phyloP scores from a whole-genome alignment of 2,329 filamentous ascomycete species.

The Ophiostoma tasmaniense region DNA sequence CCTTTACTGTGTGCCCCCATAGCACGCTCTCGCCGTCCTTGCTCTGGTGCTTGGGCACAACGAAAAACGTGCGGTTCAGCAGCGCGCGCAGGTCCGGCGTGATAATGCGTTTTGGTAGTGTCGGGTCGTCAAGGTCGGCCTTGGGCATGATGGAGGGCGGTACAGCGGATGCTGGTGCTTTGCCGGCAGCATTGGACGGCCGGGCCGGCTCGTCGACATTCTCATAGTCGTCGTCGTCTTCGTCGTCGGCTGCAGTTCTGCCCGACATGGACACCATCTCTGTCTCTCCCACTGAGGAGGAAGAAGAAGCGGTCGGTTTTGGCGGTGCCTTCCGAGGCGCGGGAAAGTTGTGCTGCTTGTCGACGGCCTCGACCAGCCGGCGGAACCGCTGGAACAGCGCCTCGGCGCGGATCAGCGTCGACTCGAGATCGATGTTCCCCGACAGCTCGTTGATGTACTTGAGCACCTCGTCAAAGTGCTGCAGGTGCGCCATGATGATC shows the following conservation, averaged over 20 bases:
- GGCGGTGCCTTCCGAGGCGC: slow-evolving; percentile 32
- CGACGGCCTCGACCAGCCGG: slow-evolving; percentile 78
- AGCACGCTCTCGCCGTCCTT: slow-evolving; percentile 12
- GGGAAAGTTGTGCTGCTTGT: slow-evolving; percentile 84
- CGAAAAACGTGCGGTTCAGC: slow-evolving; percentile 40
- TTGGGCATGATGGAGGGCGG: not conserved
- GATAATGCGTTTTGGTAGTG: slow-evolving; percentile 37
- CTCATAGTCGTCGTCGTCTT: not conserved
- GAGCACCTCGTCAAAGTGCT: slow-evolving; percentile 92
- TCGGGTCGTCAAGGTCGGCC: not conserved
- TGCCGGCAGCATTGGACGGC: slow-evolving; percentile 13
- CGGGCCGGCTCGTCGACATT: not conserved
- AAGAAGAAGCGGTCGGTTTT: not conserved
- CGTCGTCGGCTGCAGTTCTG: not conserved
- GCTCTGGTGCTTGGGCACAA: slow-evolving; percentile 19
- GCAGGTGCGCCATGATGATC: slow-evolving; percentile 88
- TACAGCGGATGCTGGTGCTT: slow-evolving; percentile 12
- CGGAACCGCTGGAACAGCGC: slow-evolving; percentile 81
- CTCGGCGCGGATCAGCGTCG: slow-evolving; percentile 80
- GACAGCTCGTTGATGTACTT: slow-evolving; percentile 98
- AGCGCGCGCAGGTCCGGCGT: slow-evolving; percentile 49
- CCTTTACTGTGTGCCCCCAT: slow-evolving; percentile 17
- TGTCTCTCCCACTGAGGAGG: not conserved
- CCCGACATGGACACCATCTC: slow-evolving; percentile 16
- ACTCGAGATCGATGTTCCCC: slow-evolving; percentile 81